Base-by-base conservation (phyloP, 164 flowering plant genomes). In the Chimonanthus praecox region DNA sequence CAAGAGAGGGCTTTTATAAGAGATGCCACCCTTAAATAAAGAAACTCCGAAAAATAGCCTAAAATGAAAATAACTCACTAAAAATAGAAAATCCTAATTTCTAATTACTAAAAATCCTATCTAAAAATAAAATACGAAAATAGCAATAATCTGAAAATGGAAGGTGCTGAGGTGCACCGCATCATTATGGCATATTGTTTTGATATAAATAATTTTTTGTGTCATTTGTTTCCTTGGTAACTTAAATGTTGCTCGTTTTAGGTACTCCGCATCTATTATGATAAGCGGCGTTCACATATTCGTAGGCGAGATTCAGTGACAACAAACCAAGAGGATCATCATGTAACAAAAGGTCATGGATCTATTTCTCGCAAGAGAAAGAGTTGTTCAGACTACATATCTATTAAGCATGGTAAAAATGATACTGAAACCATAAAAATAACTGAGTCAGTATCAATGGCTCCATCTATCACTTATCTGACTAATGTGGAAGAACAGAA, bases 241-340 rank as follows among this genome's bases (percentile, higher is more conserved):
- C 62, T 10, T 69, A 58, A 54, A 69, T 49, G 64, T 64, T 81
- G 49, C 43, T 64, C 13, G 15, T 74, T 84, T 77, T 85, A 94
- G 98, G 99, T 94, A 67, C 97, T 92, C 77, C 91, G 90, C 74
- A 85, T 86, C 49, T 89, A 84, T 77, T 73, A 86, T 80, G 92
- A 87, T 78, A 91, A 81, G 81, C 77, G 82, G 70, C 85, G 71
- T 18, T 79, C 80, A 43, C 81, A 84, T 51, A 82, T 82, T 71
- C 74, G 77, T 44, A 76, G 83, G 78, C 76, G 78, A 73, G 80
- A 43, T 74, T 69, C 58, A 63, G 71, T 71, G 50, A 64, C 74
- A 49, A 76, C 71, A 15, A 74, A 71, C 47, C 72, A 72, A 44
- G 83, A 72, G 48, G 21, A 46, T 75, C 68, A 68, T 68, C 58